Percentiles rank a stretch among this genome's conserved stretches.
Evolutionary conservation across 1,284 basidiomycete species (phyloP).

Genomic region (Ustilago cynodontis): DNA sequence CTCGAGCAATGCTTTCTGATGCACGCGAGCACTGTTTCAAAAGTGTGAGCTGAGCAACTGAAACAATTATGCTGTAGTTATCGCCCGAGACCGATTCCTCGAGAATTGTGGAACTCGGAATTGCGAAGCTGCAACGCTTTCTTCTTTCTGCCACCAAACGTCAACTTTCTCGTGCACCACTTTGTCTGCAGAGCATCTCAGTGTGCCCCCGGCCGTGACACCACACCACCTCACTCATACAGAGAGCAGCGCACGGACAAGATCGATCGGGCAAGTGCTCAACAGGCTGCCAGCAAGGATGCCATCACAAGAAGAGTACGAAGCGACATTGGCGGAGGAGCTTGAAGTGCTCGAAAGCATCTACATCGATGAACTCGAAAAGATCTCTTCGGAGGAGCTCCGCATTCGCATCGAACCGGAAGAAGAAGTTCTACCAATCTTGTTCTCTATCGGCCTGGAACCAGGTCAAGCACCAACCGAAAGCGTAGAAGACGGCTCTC

Average conservation of each 20-base stretch:
- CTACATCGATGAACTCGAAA: constrained; percentile 94
- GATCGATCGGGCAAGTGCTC: too few relatives aligned
- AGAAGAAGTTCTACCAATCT: constrained; percentile 75
- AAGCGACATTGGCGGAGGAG: constrained; percentile 78
- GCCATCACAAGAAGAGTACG: constrained; percentile 69
- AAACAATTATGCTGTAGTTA: too few relatives aligned
- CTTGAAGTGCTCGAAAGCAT: constrained; percentile 96
- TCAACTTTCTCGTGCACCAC: neutral
- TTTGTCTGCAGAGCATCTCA: too few relatives aligned
- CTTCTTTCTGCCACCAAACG: constrained; percentile 11
- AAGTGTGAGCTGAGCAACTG: too few relatives aligned
- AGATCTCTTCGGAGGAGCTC: constrained; percentile 83
- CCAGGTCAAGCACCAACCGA: constrained; percentile 41
- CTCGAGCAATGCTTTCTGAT: too few relatives aligned
- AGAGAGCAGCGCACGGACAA: too few relatives aligned
- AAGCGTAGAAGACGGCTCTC: constrained; percentile 42
- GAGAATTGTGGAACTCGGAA: constrained; percentile 36
- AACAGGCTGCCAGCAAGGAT: constrained; percentile 19
- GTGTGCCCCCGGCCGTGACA: too few relatives aligned
- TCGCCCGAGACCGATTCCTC: constrained; percentile 18
- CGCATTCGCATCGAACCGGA: constrained; percentile 91
- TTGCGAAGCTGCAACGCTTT: constrained; percentile 8
- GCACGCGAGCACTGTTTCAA: too few relatives aligned
- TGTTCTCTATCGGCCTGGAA: constrained; percentile 26
- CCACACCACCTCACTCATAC: too few relatives aligned